Evolutionary conservation across 75 land plant genomes (phyloP).

Genomic region (Chamaecyparis obtusa): DNA sequence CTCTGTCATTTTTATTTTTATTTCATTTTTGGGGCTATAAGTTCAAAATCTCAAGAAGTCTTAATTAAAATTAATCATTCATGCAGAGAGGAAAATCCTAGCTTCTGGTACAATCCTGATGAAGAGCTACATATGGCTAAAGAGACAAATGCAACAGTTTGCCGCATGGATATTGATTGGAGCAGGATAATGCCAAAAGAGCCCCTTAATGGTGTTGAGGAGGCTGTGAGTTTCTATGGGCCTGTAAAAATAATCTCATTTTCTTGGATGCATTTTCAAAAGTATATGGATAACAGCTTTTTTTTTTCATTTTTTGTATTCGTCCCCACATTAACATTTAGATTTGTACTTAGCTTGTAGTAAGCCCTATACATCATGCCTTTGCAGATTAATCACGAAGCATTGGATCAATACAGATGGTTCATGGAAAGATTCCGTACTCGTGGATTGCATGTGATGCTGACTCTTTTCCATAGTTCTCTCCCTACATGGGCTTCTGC

Average conservation of each 20-base stretch:
- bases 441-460: slow-evolving; percentile 96
- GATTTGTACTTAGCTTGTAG: neutral
- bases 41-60: neutral
- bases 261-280: neutral
- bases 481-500: slow-evolving; percentile 95
- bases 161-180: slow-evolving; percentile 96
- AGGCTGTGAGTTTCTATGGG: slow-evolving; percentile 42
- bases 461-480: slow-evolving; percentile 93
- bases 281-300: neutral
- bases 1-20: neutral
- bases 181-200: slow-evolving; percentile 80
- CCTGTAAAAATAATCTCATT: neutral
- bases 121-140: slow-evolving; percentile 81
- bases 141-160: slow-evolving; percentile 69
- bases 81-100: slow-evolving; percentile 80
- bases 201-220: slow-evolving; percentile 59
- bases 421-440: slow-evolving; percentile 70
- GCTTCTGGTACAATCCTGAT: slow-evolving; percentile 97
- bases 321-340: neutral
- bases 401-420: slow-evolving; percentile 76
- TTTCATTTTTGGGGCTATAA: neutral
- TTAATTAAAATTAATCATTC: neutral
- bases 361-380: neutral
- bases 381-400: slow-evolving; percentile 71
- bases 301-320: neutral